Evolutionary conservation across 306 rosid species (phyloP).

Genomic region (Dalbergia cultrata): DNA sequence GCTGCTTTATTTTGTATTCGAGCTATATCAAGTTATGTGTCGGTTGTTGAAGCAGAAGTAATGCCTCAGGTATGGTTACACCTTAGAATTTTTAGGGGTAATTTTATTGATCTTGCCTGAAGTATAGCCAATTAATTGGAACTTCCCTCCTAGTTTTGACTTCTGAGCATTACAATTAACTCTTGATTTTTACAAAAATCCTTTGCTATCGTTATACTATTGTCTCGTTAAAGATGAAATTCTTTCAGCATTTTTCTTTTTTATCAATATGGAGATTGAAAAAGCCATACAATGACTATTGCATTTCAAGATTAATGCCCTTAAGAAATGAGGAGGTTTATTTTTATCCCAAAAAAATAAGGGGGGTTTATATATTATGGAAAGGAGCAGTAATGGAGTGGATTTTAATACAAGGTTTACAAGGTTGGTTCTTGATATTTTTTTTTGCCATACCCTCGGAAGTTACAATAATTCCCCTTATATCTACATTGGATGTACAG

Average conservation of each 20-base stretch:
- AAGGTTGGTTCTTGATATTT: slow-evolving; percentile 26
- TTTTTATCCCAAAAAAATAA: neutral
- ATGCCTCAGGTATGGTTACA: slow-evolving; percentile 87
- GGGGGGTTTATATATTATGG: neutral
- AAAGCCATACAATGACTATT: slow-evolving; percentile 3
- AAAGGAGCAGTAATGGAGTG: neutral
- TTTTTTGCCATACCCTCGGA: neutral
- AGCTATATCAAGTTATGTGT: slow-evolving; percentile 90
- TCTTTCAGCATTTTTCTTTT: slow-evolving; percentile 2
- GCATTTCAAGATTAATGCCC: neutral
- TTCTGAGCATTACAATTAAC: neutral
- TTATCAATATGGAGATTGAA: slow-evolving; percentile 23
- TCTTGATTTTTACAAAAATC: slow-evolving; percentile 16
- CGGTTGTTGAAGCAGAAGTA: slow-evolving; percentile 88
- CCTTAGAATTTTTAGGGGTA: slow-evolving; percentile 29
- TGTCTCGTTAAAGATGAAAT: slow-evolving; percentile 6
- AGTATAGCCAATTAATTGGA: slow-evolving; percentile 7
- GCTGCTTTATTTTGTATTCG: slow-evolving; percentile 97
- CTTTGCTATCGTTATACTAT: neutral
- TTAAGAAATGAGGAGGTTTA: neutral
- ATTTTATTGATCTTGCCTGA: neutral
- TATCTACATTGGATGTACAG: neutral
- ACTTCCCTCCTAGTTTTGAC: neutral
- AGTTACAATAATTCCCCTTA: slow-evolving; percentile 5
- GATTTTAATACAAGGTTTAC: slow-evolving; percentile 11